Conservation (phyloP, 2,329 filamentous ascomycete genomes). For the Diaporthe sp. region DNA sequence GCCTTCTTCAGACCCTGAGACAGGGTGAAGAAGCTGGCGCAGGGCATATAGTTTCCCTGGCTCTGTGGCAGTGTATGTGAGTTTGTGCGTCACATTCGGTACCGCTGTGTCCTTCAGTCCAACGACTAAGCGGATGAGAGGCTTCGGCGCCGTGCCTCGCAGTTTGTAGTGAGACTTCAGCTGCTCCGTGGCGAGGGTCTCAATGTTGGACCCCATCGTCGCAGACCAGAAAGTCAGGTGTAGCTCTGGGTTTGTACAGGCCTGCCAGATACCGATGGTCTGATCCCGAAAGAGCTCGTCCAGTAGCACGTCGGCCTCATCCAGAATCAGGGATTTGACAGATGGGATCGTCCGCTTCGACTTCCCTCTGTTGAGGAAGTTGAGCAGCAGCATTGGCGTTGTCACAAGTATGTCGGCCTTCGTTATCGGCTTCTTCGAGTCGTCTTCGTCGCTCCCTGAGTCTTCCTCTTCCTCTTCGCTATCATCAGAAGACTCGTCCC, state of each 20-base stretch:
- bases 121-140: constrained; percentile 87
- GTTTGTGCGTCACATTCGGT: constrained; percentile 89
- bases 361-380: constrained; percentile 69
- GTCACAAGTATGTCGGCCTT: constrained; percentile 85
- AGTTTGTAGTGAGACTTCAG: constrained; percentile 66
- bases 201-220: constrained; percentile 95
- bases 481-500: constrained; percentile 50
- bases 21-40: constrained; percentile 88
- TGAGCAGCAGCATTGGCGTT: constrained; percentile 82
- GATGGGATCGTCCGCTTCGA: constrained; percentile 69
- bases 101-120: constrained; percentile 96
- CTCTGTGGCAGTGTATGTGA: constrained; percentile 92
- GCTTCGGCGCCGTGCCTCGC: constrained; percentile 55
- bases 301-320: constrained; percentile 95
- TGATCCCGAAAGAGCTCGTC: constrained; percentile 92
- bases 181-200: constrained; percentile 79
- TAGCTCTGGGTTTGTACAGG: constrained; percentile 78
- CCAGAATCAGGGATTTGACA: constrained; percentile 82
- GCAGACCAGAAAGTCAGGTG: constrained; percentile 92
- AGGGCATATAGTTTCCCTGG: constrained; percentile 93
- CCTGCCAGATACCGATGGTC: constrained; percentile 85
- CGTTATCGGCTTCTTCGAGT: constrained; percentile 62
- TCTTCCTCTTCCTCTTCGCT: constrained; percentile 50
- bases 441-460: constrained; percentile 46
- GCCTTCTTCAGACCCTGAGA: constrained; percentile 65